Evolutionary conservation across 495 filamentous ascomycete species (phyloP).

Genomic region (Xylaria telfairii): DNA sequence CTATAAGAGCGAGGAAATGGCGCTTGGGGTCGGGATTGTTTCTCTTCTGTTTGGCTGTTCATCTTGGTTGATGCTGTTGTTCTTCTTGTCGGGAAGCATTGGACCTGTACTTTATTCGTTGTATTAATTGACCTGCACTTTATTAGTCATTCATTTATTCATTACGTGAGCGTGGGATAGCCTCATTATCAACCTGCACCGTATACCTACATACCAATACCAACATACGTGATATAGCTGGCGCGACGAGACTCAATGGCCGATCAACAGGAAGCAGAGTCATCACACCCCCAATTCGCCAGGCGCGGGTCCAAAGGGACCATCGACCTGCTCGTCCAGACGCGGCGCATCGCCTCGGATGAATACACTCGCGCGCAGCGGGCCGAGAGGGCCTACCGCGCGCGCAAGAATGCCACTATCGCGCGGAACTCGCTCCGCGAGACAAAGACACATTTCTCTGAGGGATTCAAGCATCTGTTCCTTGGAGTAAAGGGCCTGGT

Average conservation of each 20-base stretch:
- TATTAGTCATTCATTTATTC: not conserved
- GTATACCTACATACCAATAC: not conserved
- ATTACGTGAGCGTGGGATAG: not conserved
- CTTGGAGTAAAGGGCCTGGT: slow-evolving; percentile 28
- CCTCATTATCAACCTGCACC: not conserved
- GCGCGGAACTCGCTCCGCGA: slow-evolving; percentile 36
- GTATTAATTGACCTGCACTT: not conserved
- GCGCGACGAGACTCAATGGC: not conserved
- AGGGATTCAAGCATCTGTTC: slow-evolving; percentile 35
- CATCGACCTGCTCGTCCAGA: slow-evolving; percentile 36
- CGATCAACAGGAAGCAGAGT: not conserved
- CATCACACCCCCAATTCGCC: slow-evolving; percentile 6
- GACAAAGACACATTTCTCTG: slow-evolving; percentile 35
- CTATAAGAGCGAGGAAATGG: not conserved
- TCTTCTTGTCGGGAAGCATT: not conserved
- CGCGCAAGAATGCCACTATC: slow-evolving; percentile 35
- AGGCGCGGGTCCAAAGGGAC: slow-evolving; percentile 31
- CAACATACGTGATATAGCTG: not conserved
- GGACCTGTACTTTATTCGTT: not conserved
- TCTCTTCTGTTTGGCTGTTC: not conserved
- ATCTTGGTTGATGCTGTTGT: not conserved
- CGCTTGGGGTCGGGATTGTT: not conserved
- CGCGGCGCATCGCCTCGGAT: slow-evolving; percentile 33
- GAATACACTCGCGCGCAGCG: slow-evolving; percentile 33
- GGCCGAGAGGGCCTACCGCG: slow-evolving; percentile 39